phyloP scores from a whole-genome alignment of 345 rosid species.

The Erysimum cheiranthoides region DNA sequence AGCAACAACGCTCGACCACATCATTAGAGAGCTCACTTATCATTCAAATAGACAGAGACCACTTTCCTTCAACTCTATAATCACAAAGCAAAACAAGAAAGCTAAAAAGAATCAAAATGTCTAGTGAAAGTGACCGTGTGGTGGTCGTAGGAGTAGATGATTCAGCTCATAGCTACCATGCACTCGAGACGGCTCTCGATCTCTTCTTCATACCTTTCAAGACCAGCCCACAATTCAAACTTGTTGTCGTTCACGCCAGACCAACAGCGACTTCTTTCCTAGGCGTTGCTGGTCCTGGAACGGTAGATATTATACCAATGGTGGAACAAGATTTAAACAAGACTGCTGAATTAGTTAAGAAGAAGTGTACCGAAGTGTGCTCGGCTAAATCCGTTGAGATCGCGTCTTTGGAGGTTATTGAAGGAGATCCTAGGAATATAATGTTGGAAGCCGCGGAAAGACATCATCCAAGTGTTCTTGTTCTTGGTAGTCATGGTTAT shows the following conservation, averaged over 20 bases:
- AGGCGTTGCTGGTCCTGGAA: conserved; percentile 53
- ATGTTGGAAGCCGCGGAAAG: conserved; percentile 49
- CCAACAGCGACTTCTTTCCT: conserved; percentile 45
- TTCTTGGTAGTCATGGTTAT: conserved; percentile 61
- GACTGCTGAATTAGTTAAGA: conserved; percentile 29
- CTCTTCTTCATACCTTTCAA: conserved; percentile 54
- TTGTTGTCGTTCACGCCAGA: conserved; percentile 58
- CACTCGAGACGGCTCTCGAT: conserved; percentile 62
- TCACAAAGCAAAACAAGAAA: not conserved
- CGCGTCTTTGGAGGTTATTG: conserved; percentile 23
- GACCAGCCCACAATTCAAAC: conserved; percentile 50
- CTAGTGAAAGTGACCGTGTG: conserved; percentile 47
- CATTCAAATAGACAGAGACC: conserved; percentile 23
- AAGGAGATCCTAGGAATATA: conserved; percentile 59
- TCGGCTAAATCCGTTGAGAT: conserved; percentile 41
- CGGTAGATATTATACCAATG: conserved; percentile 36
- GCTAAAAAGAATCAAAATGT: conserved; percentile 21
- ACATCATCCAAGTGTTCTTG: conserved; percentile 46
- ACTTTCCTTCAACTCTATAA: not conserved
- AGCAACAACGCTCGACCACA: conserved; percentile 9
- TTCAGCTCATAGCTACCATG: conserved; percentile 56
- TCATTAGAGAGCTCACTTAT: conserved; percentile 6
- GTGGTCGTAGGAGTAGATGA: conserved; percentile 62
- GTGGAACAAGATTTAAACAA: conserved; percentile 51
- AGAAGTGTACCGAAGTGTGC: conserved; percentile 47